These are phyloP conservation scores for Wickerhamiella vanderwaltii DNA, from an alignment of 805 yeast species.

Conservation along the genomic window DNA sequence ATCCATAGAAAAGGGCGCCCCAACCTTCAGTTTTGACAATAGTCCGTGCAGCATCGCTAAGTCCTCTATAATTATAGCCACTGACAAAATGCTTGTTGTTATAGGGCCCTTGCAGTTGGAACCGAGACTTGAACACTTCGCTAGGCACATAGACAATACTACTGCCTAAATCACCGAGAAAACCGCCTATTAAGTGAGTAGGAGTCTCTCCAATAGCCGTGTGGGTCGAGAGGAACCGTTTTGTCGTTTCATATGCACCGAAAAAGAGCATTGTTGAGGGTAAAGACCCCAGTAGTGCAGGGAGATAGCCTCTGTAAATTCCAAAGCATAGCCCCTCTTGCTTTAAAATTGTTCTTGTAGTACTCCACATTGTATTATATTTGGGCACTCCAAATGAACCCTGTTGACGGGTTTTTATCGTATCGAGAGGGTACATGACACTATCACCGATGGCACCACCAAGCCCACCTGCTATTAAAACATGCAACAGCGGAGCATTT, in stretches of 20 bases:
- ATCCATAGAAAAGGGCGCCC: constrained; percentile 72
- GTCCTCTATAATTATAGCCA: constrained; percentile 78
- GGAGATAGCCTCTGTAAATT: constrained; percentile 80
- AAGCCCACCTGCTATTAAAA: constrained; percentile 75
- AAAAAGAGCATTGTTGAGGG: constrained; percentile 94
- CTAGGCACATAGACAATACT: constrained; percentile 87
- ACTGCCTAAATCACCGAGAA: constrained; percentile 85
- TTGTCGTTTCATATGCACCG: constrained; percentile 75
- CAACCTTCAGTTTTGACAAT: constrained; percentile 62
- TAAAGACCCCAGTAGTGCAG: constrained; percentile 76
- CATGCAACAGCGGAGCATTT: constrained; percentile 22
- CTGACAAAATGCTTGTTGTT: constrained; percentile 68
- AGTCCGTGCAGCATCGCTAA: constrained; percentile 54
- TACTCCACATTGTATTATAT: constrained; percentile 63
- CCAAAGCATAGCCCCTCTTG: constrained; percentile 84
- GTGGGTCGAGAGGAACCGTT: constrained; percentile 54
- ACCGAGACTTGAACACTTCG: constrained; percentile 84
- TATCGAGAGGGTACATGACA: constrained; percentile 88
- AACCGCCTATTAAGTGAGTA: constrained; percentile 73
- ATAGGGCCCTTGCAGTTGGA: constrained; percentile 81
- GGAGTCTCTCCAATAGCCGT: constrained; percentile 62
- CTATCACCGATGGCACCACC: constrained; percentile 93
- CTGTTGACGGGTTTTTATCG: constrained; percentile 94
- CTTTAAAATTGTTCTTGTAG: constrained; percentile 58
- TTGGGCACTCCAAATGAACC: constrained; percentile 64